Conservation (phyloP, 169 alveolate genomes). For the Amoebophrya sp. region DNA sequence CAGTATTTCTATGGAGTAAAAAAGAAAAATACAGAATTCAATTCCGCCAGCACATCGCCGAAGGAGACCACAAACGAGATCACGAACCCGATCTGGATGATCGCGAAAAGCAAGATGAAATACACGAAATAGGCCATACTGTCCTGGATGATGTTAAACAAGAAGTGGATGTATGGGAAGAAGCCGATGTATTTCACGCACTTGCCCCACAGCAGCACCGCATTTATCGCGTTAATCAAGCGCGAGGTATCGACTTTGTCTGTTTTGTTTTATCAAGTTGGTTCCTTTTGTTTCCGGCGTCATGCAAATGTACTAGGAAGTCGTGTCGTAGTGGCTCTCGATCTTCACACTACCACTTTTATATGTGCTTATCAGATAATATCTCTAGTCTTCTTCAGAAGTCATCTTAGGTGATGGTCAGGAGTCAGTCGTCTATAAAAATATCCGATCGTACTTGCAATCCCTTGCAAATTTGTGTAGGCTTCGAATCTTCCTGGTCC, state of each 20-base stretch:
- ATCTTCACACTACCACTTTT: no score
- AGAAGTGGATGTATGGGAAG: background rate
- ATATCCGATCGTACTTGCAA: no score
- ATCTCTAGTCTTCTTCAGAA: no score
- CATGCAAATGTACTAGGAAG: no score
- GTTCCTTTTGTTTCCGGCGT: no score
- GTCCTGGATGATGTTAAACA: background rate
- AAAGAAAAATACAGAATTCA: background rate
- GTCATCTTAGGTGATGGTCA: no score
- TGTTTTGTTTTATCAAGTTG: no score
- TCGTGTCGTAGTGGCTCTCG: no score
- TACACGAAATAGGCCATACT: background rate
- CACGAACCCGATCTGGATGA: background rate
- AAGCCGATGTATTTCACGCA: background rate
- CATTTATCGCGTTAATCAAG: background rate
- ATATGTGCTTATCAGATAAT: no score
- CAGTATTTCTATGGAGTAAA: no score
- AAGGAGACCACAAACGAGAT: background rate
- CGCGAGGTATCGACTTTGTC: background rate
- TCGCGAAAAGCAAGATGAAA: background rate
- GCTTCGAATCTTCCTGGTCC: background rate
- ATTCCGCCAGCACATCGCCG: background rate
- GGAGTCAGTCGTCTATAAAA: no score
- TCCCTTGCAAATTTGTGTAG: background rate
- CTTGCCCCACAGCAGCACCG: background rate